Base-by-base conservation (phyloP, 192 early-diverging fungal genomes). In the Backusella parvicylindrica region DNA sequence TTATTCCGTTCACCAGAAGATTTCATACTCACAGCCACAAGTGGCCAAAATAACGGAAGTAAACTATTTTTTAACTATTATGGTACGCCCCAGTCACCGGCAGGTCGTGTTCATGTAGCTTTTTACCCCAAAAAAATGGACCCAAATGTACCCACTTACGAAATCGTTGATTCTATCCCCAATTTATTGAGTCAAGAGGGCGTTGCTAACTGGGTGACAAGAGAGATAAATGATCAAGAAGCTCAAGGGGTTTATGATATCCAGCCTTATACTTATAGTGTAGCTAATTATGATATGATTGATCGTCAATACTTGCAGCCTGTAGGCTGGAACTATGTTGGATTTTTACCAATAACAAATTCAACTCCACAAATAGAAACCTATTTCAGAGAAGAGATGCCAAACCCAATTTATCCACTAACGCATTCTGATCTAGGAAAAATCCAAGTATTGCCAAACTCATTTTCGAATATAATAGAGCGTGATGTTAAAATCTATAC, bases 281-380 rank as follows among this genome's bases (percentile, higher is more conserved):
- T 70, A 33, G 32, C 75, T 2, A 38, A 30, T 28, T 79, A 79
- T 26, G 47, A 79, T 32, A n/a, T 79, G 2, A 50, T 71, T 26
- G 43, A 75, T 33, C 73, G 75, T 23, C 63, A 72, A 31, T 75
- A 79, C 50, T 35, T 79, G 21, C 68, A 75, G 26, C 8, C 33
- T 33, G 47, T 31, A 47, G 74, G 78, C 15, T 79, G 78, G 78
- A 79, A 79, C 23, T 72, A 60, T 47, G 74, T 79, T 26, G 78
- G 78, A 6, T 79, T 79, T 65, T 72, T 75, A 41, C 74, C 78
- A 30, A 66, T 75, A 2, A 35, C 47, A 32, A 79, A 79, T 64
- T 66, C 50, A 26, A 79, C 78, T 18, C 70, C 73, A 30, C 65
- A 74, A 60, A 30, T 79, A n/a, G 50, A 64, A 30, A 79, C 70